Base-by-base conservation (phyloP, 2,329 filamentous ascomycete species). In the Colletotrichum brevisporum region DNA sequence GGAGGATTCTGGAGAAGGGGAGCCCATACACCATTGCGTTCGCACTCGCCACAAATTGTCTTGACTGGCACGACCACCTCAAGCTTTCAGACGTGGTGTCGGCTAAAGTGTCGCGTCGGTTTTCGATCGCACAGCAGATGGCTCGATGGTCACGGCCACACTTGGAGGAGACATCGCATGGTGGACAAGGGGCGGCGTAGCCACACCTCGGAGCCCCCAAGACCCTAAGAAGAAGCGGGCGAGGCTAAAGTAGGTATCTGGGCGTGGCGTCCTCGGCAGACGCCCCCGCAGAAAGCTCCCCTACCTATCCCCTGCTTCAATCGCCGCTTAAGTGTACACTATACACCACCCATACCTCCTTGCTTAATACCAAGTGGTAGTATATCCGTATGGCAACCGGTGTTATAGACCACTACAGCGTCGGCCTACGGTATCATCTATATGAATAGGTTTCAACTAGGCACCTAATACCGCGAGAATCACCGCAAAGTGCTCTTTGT, bases 91-190 rank as follows among this genome's bases (percentile, higher is more conserved):
- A 36, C 31, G 9, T 36, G 8, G 31, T 36, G 8, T 36, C 31
- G 45, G 47, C 27, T 41, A 45, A 4, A 55, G 27, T 31, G 39
- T 45, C 39, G 39, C 26, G 41, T 27, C 41, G 26, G 50, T 56
- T 52, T 47, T 66, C 67, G 67, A 69, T 69, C 67, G 31, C 56
- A 16, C 10, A 36, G 67, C 62, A 26, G 31, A 56, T 26, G 18
- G 43, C 31, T 69, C 67, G 67, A 69, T 69, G 67, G 51, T 43
- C 63, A 56, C 43, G 56, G 45, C 62, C 67, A 69, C 55, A 66
- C 55, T 24, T 39, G 62, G 18, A 26, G 39, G 62, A 51, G 56
- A 12, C 45, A 47, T 60, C 54, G 61, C 48, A 48, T 58, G 18
- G 52, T 45, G 16, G 41, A 54, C 61, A 54, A 27, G 50, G 60